Conservation (phyloP, 768 basidiomycete genomes). For the Suillus decipiens region DNA sequence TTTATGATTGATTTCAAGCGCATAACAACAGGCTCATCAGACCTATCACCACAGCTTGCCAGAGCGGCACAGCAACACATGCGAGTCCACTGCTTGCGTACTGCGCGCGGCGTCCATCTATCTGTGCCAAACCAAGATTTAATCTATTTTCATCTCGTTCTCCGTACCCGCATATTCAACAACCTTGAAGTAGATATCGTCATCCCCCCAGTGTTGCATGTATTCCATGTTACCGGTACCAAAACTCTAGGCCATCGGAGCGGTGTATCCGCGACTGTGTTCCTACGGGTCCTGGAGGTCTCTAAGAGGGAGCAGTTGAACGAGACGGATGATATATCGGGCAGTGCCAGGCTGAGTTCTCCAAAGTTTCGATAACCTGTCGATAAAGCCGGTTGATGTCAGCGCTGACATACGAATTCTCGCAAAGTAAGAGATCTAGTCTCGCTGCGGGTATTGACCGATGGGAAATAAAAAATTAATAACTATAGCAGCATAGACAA, state of each 20-base stretch:
- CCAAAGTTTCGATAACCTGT: background rate
- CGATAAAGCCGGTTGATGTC: background rate
- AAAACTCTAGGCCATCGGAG: background rate
- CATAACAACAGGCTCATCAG: background rate
- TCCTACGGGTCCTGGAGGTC: background rate
- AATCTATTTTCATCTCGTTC: background rate
- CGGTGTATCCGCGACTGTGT: no score
- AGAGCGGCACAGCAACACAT: background rate
- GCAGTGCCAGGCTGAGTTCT: background rate
- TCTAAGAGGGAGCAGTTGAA: background rate
- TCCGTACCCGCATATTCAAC: background rate
- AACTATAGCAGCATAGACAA: slow-evolving; percentile 19
- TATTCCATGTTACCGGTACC: background rate
- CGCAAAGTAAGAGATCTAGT: background rate
- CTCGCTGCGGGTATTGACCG: background rate
- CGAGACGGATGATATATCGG: background rate
- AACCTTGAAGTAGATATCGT: background rate
- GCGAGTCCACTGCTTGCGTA: background rate
- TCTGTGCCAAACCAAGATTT: background rate
- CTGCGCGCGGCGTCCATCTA: background rate
- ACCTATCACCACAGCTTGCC: background rate
- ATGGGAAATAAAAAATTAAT: slow-evolving; percentile 17
- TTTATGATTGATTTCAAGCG: background rate
- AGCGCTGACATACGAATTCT: background rate
- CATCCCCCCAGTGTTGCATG: background rate